A percentile compares a stretch with the other conserved stretches of the same genome.
Evolutionary conservation across 345 rosid genomes (phyloP).

Genomic region (Abelmoschus esculentus): DNA sequence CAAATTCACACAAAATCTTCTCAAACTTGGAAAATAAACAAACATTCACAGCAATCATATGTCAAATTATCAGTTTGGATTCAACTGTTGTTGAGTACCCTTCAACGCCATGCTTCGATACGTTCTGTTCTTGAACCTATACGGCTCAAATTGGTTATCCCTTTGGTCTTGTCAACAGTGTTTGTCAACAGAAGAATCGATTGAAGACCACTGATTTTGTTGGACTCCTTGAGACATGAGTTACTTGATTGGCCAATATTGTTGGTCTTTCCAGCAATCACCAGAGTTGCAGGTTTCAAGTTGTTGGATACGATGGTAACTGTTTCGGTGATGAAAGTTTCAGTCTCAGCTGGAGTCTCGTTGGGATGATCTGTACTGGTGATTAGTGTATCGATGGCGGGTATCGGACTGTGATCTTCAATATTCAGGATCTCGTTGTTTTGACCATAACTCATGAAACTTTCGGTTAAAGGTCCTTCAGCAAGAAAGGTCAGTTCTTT

Average conservation of each 20-base stretch:
- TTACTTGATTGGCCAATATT: conserved; percentile 34
- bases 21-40: conserved; percentile 10
- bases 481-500: conserved; percentile 24
- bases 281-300: conserved; percentile 10
- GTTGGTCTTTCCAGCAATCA: conserved; percentile 19
- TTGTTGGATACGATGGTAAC: conserved; percentile 10
- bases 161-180: conserved; percentile 11
- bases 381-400: conserved; percentile 9
- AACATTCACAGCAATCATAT: background rate
- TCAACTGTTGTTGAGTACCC: background rate
- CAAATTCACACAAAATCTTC: background rate
- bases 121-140: conserved; percentile 6
- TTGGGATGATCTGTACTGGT: conserved; percentile 14
- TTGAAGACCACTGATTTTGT: conserved; percentile 22
- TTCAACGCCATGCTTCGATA: conserved; percentile 18
- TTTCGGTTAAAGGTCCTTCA: conserved; percentile 35
- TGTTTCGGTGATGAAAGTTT: conserved; percentile 10
- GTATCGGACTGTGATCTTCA: conserved; percentile 14
- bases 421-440: conserved; percentile 23
- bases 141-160: conserved; percentile 14
- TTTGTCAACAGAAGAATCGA: conserved; percentile 26
- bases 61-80: conserved; percentile 2
- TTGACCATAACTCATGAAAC: conserved; percentile 16
- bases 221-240: conserved; percentile 20
- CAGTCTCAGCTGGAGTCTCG: conserved; percentile 11